Base-by-base conservation (phyloP, 768 basidiomycete genomes). In the Lactarius quietus region DNA sequence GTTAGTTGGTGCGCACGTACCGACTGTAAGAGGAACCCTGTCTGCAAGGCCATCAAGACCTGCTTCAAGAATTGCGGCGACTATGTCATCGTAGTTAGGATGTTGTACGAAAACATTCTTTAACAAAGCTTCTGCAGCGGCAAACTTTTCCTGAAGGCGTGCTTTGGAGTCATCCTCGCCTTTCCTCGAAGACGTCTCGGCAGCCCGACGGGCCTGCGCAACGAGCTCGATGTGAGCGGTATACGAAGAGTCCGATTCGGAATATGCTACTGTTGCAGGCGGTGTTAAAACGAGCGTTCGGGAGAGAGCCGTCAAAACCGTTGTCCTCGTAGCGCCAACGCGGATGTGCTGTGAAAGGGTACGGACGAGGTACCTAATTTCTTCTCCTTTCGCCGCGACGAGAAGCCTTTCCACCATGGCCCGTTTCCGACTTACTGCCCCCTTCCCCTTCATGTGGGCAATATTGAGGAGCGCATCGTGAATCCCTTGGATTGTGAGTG, bases 271-370 rank as follows among this genome's bases (percentile, higher is more conserved):
- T 45, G 72, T 72, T 39, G 70, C 33, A 14, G 81, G 78, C 17
- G 80, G 79, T 52, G 81, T 83, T 65, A 95, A 76, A 23, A 87
- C 89, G 69, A 90, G 82, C 1, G 93, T 89, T 56, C 92, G 81
- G 35, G 93, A 89, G 28, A 96, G 79, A 14, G 92, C 89, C 28
- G 86, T 86, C 57, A 95, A 80, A 38, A 96, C 83, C 7, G 93
- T 89, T 29, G 90, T 85, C 69, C 92, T 82, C 33, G 95, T 92
- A 3, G 94, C 95, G 1, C 95, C 95, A 18, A 96, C 94, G 54
- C 92, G 85, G 52, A 93, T 79, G 74, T 93, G 88, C 72, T 84
- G 84, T 33, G 82, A 85, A 31, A 95, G 79, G 3, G 84, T 91
- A 43, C 91, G 83, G 35, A 89, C 87, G 48, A 96, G 79, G 71